A percentile compares a stretch with the other conserved stretches of the same genome.
phyloP scores from a whole-genome alignment of 179 eudicot genomes.

The Patellifolia procumbens region DNA sequence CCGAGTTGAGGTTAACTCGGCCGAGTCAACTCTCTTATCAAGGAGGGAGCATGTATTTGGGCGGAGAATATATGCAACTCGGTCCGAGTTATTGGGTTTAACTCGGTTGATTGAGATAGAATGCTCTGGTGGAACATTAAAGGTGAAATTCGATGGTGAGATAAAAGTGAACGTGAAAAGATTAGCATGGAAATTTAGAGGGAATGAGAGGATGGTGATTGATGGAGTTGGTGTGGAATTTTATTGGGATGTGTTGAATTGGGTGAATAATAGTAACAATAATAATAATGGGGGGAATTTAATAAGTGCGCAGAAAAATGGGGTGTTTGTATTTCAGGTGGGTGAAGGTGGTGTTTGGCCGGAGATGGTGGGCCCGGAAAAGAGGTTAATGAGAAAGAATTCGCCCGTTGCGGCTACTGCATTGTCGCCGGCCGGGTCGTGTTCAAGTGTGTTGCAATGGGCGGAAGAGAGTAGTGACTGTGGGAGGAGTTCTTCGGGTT shows the following conservation, averaged over 20 bases:
- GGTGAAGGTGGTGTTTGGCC: conserved; percentile 66
- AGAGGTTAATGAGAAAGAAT: conserved; percentile 54
- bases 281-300: conserved; percentile 9
- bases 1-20: background rate
- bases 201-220: conserved; percentile 49
- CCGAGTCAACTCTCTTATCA: conserved; percentile 36
- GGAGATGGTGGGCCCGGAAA: conserved; percentile 69
- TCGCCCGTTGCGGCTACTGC: conserved; percentile 32
- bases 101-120: conserved; percentile 54
- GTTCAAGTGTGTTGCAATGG: conserved; percentile 69
- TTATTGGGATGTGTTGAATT: conserved; percentile 66
- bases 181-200: conserved; percentile 64
- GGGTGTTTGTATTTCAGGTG: conserved; percentile 59
- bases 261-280: conserved; percentile 37
- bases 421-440: conserved; percentile 47
- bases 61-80: conserved; percentile 39
- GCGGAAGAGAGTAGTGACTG: conserved; percentile 72
- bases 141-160: conserved; percentile 51
- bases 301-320: conserved; percentile 28
- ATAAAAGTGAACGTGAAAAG: conserved; percentile 44
- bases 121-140: conserved; percentile 52
- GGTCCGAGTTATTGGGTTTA: conserved; percentile 40
- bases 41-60: conserved; percentile 63
- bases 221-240: conserved; percentile 54
- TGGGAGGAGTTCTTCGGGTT: conserved; percentile 60